Conservation (phyloP, 257 asterid species). For the Fraxinus quadrangulata region DNA sequence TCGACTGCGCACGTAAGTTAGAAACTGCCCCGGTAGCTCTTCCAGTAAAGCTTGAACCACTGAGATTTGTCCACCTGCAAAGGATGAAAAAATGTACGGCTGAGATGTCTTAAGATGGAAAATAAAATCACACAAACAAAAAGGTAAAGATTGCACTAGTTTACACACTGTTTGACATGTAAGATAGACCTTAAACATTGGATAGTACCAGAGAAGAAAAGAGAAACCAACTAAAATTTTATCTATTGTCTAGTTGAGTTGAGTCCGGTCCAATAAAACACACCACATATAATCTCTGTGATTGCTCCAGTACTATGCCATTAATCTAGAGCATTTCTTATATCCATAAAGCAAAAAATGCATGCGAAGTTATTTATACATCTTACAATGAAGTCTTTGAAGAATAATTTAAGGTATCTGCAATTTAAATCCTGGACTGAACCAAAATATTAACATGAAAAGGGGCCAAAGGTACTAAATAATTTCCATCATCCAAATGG, state of each 20-base stretch:
- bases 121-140: background rate
- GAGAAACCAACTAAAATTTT: too few relatives aligned
- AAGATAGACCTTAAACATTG: background rate
- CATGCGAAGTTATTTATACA: background rate
- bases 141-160: background rate
- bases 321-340: background rate
- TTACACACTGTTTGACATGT: background rate
- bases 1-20: constrained; percentile 66
- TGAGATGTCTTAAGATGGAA: background rate
- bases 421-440: background rate
- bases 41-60: constrained; percentile 72
- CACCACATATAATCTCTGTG: background rate
- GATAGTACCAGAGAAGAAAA: too few relatives aligned
- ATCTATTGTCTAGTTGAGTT: too few relatives aligned
- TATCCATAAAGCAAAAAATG: background rate
- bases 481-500: background rate
- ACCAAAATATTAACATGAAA: background rate
- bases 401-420: background rate
- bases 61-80: constrained; percentile 58
- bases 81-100: background rate
- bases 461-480: background rate
- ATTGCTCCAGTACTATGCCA: background rate
- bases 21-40: constrained; percentile 77
- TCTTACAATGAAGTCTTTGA: background rate
- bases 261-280: background rate